Percentiles rank a stretch among this genome's conserved stretches.
phyloP scores from a whole-genome alignment of 2,329 filamentous ascomycete genomes.

The Pestalotiopsis sp. region DNA sequence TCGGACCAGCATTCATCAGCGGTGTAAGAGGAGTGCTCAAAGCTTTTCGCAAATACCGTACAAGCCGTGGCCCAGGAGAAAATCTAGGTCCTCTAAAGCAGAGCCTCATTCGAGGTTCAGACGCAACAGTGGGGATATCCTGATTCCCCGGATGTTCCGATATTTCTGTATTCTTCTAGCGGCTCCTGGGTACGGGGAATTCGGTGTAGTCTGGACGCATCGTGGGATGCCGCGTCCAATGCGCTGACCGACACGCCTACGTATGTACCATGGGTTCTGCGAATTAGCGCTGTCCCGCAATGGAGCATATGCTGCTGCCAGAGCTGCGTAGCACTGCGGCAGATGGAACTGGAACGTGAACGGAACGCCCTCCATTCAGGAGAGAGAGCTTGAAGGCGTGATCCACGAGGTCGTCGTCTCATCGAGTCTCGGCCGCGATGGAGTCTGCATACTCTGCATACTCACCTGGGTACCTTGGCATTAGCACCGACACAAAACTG shows the following conservation, averaged over 20 bases:
- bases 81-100: background rate
- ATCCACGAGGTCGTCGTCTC: background rate
- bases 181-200: background rate
- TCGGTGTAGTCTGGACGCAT: background rate
- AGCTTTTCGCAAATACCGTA: background rate
- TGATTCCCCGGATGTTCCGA: background rate
- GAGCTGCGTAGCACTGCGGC: background rate
- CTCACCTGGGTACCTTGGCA: background rate
- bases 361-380: background rate
- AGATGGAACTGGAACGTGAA: background rate
- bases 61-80: background rate
- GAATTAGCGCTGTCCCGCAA: slow-evolving; percentile 1
- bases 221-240: background rate
- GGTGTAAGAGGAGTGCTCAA: background rate
- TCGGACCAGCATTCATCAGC: background rate
- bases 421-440: background rate
- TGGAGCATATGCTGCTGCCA: background rate
- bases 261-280: background rate
- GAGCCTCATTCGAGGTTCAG: background rate
- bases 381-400: background rate
- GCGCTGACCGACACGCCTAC: background rate
- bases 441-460: background rate
- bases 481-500: background rate
- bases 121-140: background rate
- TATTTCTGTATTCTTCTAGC: background rate